Percentiles rank a stretch among this genome's conserved stretches.
Conservation (phyloP, 2,329 filamentous ascomycete species). For the Neoarthrinium moseri region DNA sequence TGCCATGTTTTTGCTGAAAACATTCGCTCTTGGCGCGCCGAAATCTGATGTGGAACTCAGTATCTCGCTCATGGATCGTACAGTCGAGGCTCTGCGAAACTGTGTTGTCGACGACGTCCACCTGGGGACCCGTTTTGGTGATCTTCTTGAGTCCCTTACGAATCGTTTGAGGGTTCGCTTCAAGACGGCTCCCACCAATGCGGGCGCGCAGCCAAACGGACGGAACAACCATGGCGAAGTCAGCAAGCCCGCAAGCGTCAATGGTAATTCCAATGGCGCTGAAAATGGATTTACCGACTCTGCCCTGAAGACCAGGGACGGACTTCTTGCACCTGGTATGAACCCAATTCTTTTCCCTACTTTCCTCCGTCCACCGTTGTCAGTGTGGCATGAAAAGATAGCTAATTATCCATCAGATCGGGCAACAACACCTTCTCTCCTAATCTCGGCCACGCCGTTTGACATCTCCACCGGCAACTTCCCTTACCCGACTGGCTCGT, state of each 20-base stretch:
- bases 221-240: slow-evolving; percentile 38
- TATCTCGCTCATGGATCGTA: slow-evolving; percentile 72
- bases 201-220: slow-evolving; percentile 36
- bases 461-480: slow-evolving; percentile 56
- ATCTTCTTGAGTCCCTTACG: slow-evolving; percentile 76
- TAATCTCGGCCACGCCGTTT: slow-evolving; percentile 64
- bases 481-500: slow-evolving; percentile 46
- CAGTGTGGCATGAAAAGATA: neutral
- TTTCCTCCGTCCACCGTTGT: neutral
- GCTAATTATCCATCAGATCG: slow-evolving; percentile 30
- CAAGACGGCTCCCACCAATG: slow-evolving; percentile 59
- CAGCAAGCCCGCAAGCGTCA: slow-evolving; percentile 19
- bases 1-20: slow-evolving; percentile 82
- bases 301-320: slow-evolving; percentile 23
- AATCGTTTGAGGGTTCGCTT: slow-evolving; percentile 73
- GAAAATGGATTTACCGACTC: slow-evolving; percentile 24
- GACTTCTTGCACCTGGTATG: slow-evolving; percentile 26
- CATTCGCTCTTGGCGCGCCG: slow-evolving; percentile 77
- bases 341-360: neutral
- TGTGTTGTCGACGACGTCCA: slow-evolving; percentile 85
- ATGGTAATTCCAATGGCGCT: slow-evolving; percentile 25
- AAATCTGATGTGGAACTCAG: slow-evolving; percentile 76
- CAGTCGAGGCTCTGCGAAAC: slow-evolving; percentile 70
- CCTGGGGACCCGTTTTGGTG: slow-evolving; percentile 79
- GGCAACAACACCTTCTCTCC: slow-evolving; percentile 41